These are phyloP conservation scores for Tephrocybe sp. DNA, from an alignment of 768 basidiomycete species.

Conservation along the genomic window DNA sequence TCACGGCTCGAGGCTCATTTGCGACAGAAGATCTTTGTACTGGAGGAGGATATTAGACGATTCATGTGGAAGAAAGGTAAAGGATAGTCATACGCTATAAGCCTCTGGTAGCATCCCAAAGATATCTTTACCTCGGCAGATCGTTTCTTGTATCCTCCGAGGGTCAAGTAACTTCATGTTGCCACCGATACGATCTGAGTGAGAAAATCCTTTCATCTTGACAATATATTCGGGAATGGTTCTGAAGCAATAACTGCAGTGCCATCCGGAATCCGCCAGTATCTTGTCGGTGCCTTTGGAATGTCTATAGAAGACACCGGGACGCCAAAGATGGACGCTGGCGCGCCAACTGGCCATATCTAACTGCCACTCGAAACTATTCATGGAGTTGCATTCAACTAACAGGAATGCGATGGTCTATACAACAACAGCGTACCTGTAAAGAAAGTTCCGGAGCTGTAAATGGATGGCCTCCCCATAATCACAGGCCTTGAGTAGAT, in stretches of 20 bases:
- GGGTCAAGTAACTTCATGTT: conserved; percentile 45
- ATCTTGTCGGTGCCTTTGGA: conserved; percentile 45
- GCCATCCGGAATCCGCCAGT: conserved; percentile 68
- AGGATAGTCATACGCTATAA: conserved; percentile 50
- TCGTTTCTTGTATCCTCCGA: conserved; percentile 51
- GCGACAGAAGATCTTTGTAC: conserved; percentile 53
- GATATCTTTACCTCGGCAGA: conserved; percentile 62
- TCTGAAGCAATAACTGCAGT: conserved; percentile 68
- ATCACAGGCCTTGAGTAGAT: conserved; percentile 52
- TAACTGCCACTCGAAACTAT: conserved; percentile 57
- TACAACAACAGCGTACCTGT: conserved; percentile 41
- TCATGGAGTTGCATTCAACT: background rate
- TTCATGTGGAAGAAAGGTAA: background rate
- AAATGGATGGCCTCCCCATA: conserved; percentile 56
- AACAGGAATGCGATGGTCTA: background rate
- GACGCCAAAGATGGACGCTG: conserved; percentile 47
- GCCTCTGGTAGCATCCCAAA: conserved; percentile 69
- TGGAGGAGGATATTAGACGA: conserved; percentile 18
- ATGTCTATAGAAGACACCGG: conserved; percentile 46
- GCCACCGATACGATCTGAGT: conserved; percentile 60
- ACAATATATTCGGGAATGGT: conserved; percentile 55
- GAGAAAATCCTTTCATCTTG: conserved; percentile 64
- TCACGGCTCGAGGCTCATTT: conserved; percentile 54
- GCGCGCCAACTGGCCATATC: conserved; percentile 59
- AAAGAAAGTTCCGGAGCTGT: conserved; percentile 59